Conservation (phyloP, 2,329 filamentous ascomycete genomes). For the Drechslera avenae region DNA sequence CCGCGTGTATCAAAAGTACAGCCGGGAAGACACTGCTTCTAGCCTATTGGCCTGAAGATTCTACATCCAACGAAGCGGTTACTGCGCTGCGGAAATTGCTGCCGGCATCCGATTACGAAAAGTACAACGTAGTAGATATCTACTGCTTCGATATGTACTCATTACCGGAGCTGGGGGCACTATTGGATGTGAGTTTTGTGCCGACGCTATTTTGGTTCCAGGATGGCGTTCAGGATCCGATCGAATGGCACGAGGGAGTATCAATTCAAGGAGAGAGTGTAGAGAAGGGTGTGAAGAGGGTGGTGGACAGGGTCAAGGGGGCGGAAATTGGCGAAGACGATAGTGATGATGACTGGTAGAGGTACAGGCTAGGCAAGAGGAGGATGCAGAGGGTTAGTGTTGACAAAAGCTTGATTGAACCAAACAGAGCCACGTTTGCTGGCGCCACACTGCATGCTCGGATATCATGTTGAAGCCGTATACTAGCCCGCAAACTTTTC, state of each 20-base stretch:
- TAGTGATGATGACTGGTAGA: slow-evolving; percentile 26
- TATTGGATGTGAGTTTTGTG: slow-evolving; percentile 31
- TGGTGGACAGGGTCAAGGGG: slow-evolving; percentile 33
- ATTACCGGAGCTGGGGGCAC: slow-evolving; percentile 26
- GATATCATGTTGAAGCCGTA: no score
- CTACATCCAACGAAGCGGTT: slow-evolving; percentile 21
- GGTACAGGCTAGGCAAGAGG: neutral
- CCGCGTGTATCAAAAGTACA: slow-evolving; percentile 19
- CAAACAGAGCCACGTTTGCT: no score
- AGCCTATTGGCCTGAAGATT: slow-evolving; percentile 31
- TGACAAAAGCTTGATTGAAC: neutral
- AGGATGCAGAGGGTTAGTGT: neutral
- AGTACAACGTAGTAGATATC: slow-evolving; percentile 22
- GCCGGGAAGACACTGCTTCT: slow-evolving; percentile 29
- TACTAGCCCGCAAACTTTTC: no score
- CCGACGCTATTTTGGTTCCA: slow-evolving; percentile 34
- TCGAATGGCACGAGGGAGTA: slow-evolving; percentile 34
- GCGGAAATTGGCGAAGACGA: slow-evolving; percentile 30
- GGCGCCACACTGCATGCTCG: no score
- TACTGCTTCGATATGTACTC: slow-evolving; percentile 33
- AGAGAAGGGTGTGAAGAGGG: slow-evolving; percentile 28
- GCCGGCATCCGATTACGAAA: slow-evolving; percentile 14
- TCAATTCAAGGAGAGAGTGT: slow-evolving; percentile 31
- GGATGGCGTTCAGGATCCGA: slow-evolving; percentile 26
- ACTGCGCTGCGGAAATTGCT: slow-evolving; percentile 20